These are phyloP conservation scores for Yamadazyma diddensiae DNA, from an alignment of 1,139 yeast species.

Conservation along the genomic window DNA sequence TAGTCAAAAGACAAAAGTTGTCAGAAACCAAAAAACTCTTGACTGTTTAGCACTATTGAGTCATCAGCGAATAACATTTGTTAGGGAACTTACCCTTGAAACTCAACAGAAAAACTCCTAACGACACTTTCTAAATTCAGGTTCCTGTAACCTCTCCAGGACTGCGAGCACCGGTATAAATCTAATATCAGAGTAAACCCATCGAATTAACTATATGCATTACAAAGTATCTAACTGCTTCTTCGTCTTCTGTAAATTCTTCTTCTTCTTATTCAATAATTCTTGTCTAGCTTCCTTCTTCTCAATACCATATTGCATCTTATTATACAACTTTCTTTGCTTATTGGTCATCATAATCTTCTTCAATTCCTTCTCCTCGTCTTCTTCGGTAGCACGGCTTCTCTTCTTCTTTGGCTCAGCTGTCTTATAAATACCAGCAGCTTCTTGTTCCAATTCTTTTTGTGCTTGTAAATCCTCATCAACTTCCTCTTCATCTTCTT, in stretches of 20 bases:
- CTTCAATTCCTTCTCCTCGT: conserved; percentile 83
- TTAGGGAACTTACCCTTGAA: no score
- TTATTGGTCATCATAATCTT: conserved; percentile 97
- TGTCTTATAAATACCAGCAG: conserved; percentile 64
- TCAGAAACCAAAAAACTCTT: no score
- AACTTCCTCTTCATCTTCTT: conserved; percentile 53
- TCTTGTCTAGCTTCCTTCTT: conserved; percentile 81
- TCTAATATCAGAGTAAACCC: no score
- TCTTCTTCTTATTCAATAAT: conserved; percentile 72
- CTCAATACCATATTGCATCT: conserved; percentile 90
- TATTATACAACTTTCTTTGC: conserved; percentile 89
- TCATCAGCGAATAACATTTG: no score
- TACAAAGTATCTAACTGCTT: conserved; percentile 44
- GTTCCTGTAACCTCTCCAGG: no score
- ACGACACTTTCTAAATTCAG: no score
- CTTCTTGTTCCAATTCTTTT: conserved; percentile 81
- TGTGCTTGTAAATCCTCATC: conserved; percentile 74
- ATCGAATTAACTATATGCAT: no score
- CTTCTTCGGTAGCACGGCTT: conserved; percentile 36
- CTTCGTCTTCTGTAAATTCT: conserved; percentile 70
- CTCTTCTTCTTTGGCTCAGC: conserved; percentile 28
- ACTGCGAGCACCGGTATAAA: no score
- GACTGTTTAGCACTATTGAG: no score
- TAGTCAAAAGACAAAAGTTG: no score
- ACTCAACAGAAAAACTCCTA: no score